A percentile compares a stretch with the other conserved stretches of the same genome.
These are phyloP conservation scores for Collariella sp. DNA, from an alignment of 495 filamentous ascomycete genomes.

Conservation along the genomic window DNA sequence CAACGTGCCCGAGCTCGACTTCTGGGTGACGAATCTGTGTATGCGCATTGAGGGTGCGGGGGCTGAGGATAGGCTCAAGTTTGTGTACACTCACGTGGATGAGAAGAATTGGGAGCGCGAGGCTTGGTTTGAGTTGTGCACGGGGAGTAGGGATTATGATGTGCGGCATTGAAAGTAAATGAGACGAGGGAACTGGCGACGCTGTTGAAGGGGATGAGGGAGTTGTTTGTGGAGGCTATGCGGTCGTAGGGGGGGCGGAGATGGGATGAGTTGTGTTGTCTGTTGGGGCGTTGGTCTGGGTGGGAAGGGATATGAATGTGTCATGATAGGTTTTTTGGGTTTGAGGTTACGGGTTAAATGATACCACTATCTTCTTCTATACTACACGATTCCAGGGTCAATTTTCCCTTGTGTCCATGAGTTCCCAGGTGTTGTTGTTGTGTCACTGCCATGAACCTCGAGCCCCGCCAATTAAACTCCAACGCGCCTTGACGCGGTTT, in stretches of 20 bases:
- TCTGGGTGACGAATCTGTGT: slow-evolving; percentile 89
- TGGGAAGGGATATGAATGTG: not conserved
- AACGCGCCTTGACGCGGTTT: not conserved
- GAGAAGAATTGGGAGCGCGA: slow-evolving; percentile 85
- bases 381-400: too few species aligned
- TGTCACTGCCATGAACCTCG: too few species aligned
- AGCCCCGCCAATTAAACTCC: slow-evolving; percentile 9
- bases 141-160: slow-evolving; percentile 71
- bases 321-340: not conserved
- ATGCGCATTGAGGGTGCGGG: slow-evolving; percentile 86
- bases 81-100: slow-evolving; percentile 80
- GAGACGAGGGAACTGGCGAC: slow-evolving; percentile 72
- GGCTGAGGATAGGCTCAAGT: slow-evolving; percentile 74
- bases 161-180: slow-evolving; percentile 68
- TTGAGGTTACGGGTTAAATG: not conserved
- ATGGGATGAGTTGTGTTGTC: not conserved
- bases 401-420: too few species aligned
- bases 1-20: slow-evolving; percentile 85
- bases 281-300: not conserved
- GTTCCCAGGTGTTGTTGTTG: too few species aligned
- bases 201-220: slow-evolving; percentile 88
- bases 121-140: slow-evolving; percentile 87
- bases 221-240: slow-evolving; percentile 61
- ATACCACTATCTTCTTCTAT: not conserved
- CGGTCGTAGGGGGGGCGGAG: slow-evolving; percentile 25